These are phyloP conservation scores for Microsporum audouinii DNA, from an alignment of 2,329 filamentous ascomycete genomes.

Conservation along the genomic window DNA sequence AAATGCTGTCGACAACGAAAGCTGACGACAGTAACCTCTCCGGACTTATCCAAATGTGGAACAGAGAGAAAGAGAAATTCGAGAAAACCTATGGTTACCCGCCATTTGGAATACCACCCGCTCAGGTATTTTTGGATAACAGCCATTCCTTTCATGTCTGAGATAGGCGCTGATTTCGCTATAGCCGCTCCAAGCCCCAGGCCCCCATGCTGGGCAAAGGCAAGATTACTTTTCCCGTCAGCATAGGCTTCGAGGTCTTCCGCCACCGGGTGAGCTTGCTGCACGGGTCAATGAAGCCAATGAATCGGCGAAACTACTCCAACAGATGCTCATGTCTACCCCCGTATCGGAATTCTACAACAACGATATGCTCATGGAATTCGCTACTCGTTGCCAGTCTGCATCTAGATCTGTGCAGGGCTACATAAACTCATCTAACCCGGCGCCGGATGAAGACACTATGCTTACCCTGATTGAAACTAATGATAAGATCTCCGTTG, in stretches of 20 bases:
- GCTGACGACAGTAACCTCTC: slow-evolving; percentile 61
- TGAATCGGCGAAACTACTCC: slow-evolving; percentile 82
- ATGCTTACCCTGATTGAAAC: slow-evolving; percentile 89
- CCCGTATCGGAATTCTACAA: slow-evolving; percentile 60
- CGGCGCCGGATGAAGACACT: slow-evolving; percentile 80
- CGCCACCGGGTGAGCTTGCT: slow-evolving; percentile 63
- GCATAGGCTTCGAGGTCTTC: slow-evolving; percentile 36
- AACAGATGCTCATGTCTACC: slow-evolving; percentile 81
- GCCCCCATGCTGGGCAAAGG: slow-evolving; percentile 7
- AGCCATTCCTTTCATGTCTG: neutral
- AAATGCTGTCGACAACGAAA: slow-evolving; percentile 63
- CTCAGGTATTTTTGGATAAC: neutral
- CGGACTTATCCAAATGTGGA: slow-evolving; percentile 74
- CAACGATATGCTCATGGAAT: slow-evolving; percentile 89
- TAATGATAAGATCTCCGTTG: slow-evolving; percentile 77
- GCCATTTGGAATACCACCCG: neutral
- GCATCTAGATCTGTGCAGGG: slow-evolving; percentile 71
- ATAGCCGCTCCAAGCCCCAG: neutral
- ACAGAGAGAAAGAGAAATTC: slow-evolving; percentile 64
- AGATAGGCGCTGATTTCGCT: neutral
- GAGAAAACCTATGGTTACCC: slow-evolving; percentile 26
- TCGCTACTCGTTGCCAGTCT: slow-evolving; percentile 70
- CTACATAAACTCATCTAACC: slow-evolving; percentile 72
- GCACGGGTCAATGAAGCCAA: slow-evolving; percentile 79
- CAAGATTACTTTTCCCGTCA: slow-evolving; percentile 15